phyloP scores from a whole-genome alignment of 2,329 filamentous ascomycete species.

The Epichloe aotearoae region DNA sequence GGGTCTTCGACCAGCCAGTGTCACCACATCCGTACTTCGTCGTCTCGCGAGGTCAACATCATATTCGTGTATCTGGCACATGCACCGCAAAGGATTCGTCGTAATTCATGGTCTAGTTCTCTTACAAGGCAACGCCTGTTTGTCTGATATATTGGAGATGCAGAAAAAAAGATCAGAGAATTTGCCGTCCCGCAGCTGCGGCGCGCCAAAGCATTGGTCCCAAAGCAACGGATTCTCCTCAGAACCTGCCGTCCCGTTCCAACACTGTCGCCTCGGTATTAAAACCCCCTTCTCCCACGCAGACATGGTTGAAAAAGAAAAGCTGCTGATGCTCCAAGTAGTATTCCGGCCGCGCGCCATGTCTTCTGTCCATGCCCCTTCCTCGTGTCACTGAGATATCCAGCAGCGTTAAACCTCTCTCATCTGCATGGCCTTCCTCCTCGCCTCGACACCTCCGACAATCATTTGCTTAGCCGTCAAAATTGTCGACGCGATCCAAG shows the following conservation, averaged over 20 bases:
- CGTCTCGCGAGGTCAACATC: neutral
- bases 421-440: conserved; percentile 22
- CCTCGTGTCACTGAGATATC: too few relatives aligned
- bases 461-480: conserved; percentile 35
- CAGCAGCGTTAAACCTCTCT: conserved; percentile 17
- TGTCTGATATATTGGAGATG: neutral
- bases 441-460: conserved; percentile 23
- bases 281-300: too few relatives aligned
- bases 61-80: neutral
- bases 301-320: too few relatives aligned
- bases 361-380: too few relatives aligned
- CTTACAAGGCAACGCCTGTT: neutral
- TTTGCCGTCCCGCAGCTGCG: too few relatives aligned
- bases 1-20: neutral
- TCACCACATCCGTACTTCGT: neutral
- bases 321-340: too few relatives aligned
- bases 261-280: too few relatives aligned
- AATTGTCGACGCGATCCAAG: conserved; percentile 37
- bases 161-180: neutral
- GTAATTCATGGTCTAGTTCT: neutral
- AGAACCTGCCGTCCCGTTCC: too few relatives aligned
- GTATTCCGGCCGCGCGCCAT: too few relatives aligned
- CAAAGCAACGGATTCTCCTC: too few relatives aligned
- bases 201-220: too few relatives aligned
- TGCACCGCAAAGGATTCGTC: neutral